Evolutionary conservation across 2,329 filamentous ascomycete species (phyloP).

Genomic region (Hymenoscyphus fructigenus): DNA sequence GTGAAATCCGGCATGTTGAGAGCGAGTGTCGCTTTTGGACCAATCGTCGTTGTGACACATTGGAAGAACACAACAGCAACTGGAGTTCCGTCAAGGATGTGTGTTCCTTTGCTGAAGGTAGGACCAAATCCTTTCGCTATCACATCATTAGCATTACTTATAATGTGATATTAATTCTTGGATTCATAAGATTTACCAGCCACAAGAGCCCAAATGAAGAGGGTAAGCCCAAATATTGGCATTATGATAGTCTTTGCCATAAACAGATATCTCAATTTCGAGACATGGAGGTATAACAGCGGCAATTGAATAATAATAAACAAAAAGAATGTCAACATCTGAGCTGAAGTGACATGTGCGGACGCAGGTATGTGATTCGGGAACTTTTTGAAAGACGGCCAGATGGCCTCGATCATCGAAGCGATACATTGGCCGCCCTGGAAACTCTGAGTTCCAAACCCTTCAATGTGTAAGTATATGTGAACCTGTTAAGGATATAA

Average conservation of each 20-base stretch:
- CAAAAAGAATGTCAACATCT: conserved; percentile 55
- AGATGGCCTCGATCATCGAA: conserved; percentile 45
- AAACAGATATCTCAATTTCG: conserved; percentile 50
- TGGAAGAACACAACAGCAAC: conserved; percentile 24
- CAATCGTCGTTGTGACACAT: conserved; percentile 27
- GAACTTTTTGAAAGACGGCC: conserved; percentile 51
- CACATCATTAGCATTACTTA: conserved; percentile 2
- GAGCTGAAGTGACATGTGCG: conserved; percentile 52
- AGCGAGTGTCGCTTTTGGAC: conserved; percentile 30
- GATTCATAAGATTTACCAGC: conserved; percentile 17
- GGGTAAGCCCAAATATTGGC: conserved; percentile 26
- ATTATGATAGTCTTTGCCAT: conserved; percentile 45
- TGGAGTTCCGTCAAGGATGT: conserved; percentile 23
- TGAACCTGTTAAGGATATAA: background rate
- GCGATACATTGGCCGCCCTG: conserved; percentile 37
- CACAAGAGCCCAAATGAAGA: conserved; percentile 29
- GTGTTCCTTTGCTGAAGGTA: conserved; percentile 25
- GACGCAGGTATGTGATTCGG: conserved; percentile 51
- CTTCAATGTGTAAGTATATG: conserved; percentile 12
- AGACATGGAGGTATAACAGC: conserved; percentile 50
- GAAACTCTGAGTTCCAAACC: conserved; percentile 28
- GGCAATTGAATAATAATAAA: conserved; percentile 29
- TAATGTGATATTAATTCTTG: background rate
- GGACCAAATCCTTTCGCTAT: conserved; percentile 27
- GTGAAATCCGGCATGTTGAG: conserved; percentile 37